Conservation (phyloP, 2,329 filamentous ascomycete genomes). For the Penicillium occitanis region DNA sequence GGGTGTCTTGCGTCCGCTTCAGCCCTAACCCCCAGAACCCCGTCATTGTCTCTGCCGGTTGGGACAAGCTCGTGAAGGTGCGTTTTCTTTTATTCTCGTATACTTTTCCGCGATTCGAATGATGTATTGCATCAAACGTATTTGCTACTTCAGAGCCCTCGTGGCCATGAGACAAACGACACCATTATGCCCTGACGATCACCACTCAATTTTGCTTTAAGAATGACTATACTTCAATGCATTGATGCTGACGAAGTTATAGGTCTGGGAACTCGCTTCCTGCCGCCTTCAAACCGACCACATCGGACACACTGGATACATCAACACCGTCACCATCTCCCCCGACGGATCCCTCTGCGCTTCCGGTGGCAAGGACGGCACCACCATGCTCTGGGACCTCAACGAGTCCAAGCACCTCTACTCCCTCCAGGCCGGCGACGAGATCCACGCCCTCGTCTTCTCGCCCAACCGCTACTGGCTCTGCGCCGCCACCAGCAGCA, state of each 20-base stretch:
- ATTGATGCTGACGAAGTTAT: conserved; percentile 4
- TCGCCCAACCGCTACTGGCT: conserved; percentile 99
- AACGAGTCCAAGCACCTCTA: conserved; percentile 99
- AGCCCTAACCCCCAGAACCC: conserved; percentile 99
- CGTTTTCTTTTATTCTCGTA: conserved; percentile 43
- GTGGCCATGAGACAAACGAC: conserved; percentile 95
- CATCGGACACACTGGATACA: conserved; percentile 99
- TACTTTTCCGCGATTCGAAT: conserved; percentile 55
- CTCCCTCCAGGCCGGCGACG: conserved; percentile 98
- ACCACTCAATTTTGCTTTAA: too few species aligned
- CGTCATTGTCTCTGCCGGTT: conserved; percentile 96
- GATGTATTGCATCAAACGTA: conserved; percentile 96
- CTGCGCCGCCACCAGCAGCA: conserved; percentile 93
- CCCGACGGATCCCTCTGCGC: conserved; percentile 98
- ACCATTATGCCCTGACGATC: conserved; percentile 59
- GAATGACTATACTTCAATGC: conserved; percentile 14
- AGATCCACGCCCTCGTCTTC: conserved; percentile 99
- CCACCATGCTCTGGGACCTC: conserved; percentile 99
- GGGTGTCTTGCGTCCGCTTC: conserved; percentile 99
- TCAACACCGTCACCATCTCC: conserved; percentile 99
- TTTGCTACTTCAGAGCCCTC: conserved; percentile 99
- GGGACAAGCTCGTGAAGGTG: conserved; percentile 99
- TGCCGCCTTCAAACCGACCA: conserved; percentile 99
- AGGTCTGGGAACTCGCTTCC: conserved; percentile 99
- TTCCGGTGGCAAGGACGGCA: conserved; percentile 98